phyloP scores from a whole-genome alignment of 768 basidiomycete species.

The Boletus sensibilis region DNA sequence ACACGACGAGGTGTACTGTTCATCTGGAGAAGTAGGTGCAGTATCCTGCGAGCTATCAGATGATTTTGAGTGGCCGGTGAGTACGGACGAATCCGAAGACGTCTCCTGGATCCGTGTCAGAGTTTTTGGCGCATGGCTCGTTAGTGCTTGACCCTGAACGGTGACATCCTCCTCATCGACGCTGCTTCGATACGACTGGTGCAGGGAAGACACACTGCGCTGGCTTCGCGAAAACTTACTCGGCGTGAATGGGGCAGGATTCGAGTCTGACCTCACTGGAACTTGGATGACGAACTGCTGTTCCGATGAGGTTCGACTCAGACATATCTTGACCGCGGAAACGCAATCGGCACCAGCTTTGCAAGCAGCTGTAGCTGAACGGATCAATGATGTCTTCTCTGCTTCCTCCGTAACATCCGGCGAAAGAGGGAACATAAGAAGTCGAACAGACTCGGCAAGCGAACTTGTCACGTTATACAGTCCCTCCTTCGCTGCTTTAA shows the following conservation, averaged over 20 bases:
- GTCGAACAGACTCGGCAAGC: constrained; percentile 85
- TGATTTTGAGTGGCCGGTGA: constrained; percentile 43
- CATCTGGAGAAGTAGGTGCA: constrained; percentile 48
- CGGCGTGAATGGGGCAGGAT: constrained; percentile 44
- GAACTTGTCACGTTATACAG: constrained; percentile 82
- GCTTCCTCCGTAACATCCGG: constrained; percentile 67
- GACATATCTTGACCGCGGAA: constrained; percentile 77
- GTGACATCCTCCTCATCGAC: constrained; percentile 64
- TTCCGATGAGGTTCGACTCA: constrained; percentile 62
- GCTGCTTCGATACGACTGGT: constrained; percentile 36
- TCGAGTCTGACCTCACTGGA: constrained; percentile 49
- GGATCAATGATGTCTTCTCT: constrained; percentile 73
- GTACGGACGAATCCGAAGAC: constrained; percentile 52
- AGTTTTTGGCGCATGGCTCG: constrained; percentile 19
- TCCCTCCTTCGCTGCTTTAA: constrained; percentile 72
- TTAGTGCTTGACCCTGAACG: constrained; percentile 46
- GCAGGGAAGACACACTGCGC: constrained; percentile 39
- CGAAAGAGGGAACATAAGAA: constrained; percentile 56
- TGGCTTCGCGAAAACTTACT: constrained; percentile 46
- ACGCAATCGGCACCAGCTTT: constrained; percentile 90
- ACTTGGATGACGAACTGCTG: constrained; percentile 65
- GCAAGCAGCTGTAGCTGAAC: constrained; percentile 84
- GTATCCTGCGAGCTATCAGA: constrained; percentile 50
- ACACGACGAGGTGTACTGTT: constrained; percentile 36
- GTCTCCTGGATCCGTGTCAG: constrained; percentile 34